Evolutionary conservation across 2,329 filamentous ascomycete genomes (phyloP), one percentile per base, ranked within the genome.

Genomic region (Apiospora marii): DNA sequence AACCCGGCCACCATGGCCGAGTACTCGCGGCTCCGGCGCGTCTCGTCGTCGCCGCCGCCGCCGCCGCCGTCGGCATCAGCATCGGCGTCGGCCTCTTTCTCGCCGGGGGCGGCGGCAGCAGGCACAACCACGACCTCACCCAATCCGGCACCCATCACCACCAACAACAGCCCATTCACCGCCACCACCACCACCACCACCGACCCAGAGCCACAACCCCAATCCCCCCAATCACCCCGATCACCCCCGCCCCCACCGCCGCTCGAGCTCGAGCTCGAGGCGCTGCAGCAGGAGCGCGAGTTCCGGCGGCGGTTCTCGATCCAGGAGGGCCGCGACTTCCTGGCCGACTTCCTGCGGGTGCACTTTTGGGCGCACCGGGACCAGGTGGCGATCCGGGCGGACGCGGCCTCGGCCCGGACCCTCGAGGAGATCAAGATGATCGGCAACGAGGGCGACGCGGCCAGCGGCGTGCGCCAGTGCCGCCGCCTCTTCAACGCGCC

Each of bases 351-450:
- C 61, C 41, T 76, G 22, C 51, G 58, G 41, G 46, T 67, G 24
- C 74, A 77, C 46, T 77, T 75, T 70, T 61, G 69, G 19, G 49
- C 70, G 13, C 71, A 75, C 67, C 14, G 73, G 16, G 72, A 75
- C 49, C 68, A 71, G 10, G 74, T 77, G 53, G 70, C 68, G 22
- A 70, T 77, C 34, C 69, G 46, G 44, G 44, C 16, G 30, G 24
- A 49, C 70, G 37, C 37, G 37, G 37, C 37, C 37, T 6, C 37
- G 64, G 43, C 58, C 41, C 30, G 69, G 30, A 77, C 74, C 10
- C 70, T 77, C 41, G 76, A 74, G n/a, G 72, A 77, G 70, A 75
- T 77, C 70, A 73, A 74, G 69, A 74, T 76, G 73, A 77, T 77
- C 68, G 76, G 76, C 43, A 77, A 77, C 67, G 75, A 77, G 64